Percentiles rank a stretch among this genome's conserved stretches.
Evolutionary conservation across 1,284 basidiomycete species (phyloP).

Genomic region (Ceratobasidium sp.): DNA sequence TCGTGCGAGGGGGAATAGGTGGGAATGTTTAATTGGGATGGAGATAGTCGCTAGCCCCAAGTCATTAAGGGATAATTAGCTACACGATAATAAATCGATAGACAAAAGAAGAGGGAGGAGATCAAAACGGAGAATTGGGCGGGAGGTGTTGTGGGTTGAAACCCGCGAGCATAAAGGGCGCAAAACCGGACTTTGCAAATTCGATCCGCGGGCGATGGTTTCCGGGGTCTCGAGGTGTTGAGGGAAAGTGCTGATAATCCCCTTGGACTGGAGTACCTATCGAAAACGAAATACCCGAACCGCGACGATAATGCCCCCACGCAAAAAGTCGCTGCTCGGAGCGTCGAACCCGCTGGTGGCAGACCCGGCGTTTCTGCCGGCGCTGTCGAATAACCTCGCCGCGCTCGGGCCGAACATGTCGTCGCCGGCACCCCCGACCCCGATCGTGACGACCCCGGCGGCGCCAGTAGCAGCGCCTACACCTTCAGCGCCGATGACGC

Average conservation of each 20-base stretch:
- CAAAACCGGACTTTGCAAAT: constrained; percentile 15
- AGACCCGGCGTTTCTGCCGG: constrained; percentile 36
- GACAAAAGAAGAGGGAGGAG: neutral
- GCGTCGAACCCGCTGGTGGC: constrained; percentile 35
- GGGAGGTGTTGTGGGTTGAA: constrained; percentile 21
- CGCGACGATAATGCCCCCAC: constrained; percentile 40
- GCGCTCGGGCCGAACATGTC: constrained; percentile 34
- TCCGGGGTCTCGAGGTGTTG: constrained; percentile 10
- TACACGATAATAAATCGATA: neutral
- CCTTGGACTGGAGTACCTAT: neutral
- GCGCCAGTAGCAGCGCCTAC: constrained; percentile 60
- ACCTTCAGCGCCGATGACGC: neutral
- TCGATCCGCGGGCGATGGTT: constrained; percentile 4
- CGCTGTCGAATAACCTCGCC: constrained; percentile 38
- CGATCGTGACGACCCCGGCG: constrained; percentile 69
- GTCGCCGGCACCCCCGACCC: constrained; percentile 69
- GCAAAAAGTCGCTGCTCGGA: constrained; percentile 49
- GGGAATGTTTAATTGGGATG: neutral
- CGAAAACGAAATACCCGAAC: too few species aligned
- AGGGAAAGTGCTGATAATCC: constrained; percentile 24
- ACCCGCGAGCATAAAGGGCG: constrained; percentile 32
- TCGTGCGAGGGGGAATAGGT: too few species aligned
- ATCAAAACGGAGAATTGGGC: neutral
- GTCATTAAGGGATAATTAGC: neutral
- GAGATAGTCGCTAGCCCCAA: neutral